phyloP scores from a whole-genome alignment of 192 early-diverging fungal genomes.

The Coemansia sp. region DNA sequence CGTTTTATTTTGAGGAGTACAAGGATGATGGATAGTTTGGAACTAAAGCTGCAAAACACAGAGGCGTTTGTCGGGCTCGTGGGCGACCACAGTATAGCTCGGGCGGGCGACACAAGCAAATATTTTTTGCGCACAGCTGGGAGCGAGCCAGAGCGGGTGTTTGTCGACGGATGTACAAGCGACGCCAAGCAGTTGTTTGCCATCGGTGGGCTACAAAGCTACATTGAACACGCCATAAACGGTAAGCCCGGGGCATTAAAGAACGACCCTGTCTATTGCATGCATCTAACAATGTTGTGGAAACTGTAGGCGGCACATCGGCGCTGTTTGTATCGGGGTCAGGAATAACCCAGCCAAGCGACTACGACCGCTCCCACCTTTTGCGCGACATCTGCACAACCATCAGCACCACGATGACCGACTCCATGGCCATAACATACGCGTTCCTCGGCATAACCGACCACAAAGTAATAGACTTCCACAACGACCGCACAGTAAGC shows the following conservation, averaged over 20 bases:
- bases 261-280: neutral
- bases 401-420: conserved; percentile 39
- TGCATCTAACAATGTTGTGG: neutral
- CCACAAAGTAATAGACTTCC: conserved; percentile 44
- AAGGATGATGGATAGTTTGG: neutral
- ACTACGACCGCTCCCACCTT: conserved; percentile 43
- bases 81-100: conserved; percentile 34
- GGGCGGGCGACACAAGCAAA: conserved; percentile 51
- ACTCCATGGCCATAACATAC: conserved; percentile 54
- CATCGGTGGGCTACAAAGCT: conserved; percentile 22
- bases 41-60: conserved; percentile 48
- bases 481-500: conserved; percentile 36
- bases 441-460: conserved; percentile 52
- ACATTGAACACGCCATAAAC: conserved; percentile 42
- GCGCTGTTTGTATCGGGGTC: conserved; percentile 49
- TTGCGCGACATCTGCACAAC: conserved; percentile 31
- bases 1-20: too few species aligned
- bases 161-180: conserved; percentile 49
- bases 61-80: conserved; percentile 44
- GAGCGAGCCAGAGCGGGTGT: conserved; percentile 25
- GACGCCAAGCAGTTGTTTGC: conserved; percentile 24
- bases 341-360: conserved; percentile 34
- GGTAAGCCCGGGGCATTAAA: conserved; percentile 8
- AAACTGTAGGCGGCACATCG: conserved; percentile 37
- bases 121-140: conserved; percentile 29